Evolutionary conservation across 306 rosid species (phyloP).

Genomic region (Crataegus laevigata): DNA sequence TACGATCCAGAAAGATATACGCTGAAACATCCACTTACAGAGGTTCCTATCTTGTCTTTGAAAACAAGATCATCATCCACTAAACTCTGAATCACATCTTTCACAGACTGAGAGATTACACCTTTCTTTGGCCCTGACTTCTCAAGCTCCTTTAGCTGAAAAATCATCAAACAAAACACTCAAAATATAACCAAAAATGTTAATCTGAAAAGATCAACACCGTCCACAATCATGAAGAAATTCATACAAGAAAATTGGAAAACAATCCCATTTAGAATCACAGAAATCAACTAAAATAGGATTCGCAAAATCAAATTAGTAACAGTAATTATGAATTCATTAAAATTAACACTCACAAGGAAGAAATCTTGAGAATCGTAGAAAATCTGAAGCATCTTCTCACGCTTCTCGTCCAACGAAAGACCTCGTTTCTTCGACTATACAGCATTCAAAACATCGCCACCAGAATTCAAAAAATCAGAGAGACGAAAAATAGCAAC

Average conservation of each 20-base stretch:
- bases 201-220: not conserved
- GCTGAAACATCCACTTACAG: constrained; percentile 52
- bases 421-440: constrained; percentile 97
- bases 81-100: constrained; percentile 87
- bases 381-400: constrained; percentile 92
- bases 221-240: not conserved
- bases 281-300: not conserved
- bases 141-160: constrained; percentile 96
- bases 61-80: constrained; percentile 95
- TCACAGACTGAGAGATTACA: constrained; percentile 88
- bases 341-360: constrained; percentile 42
- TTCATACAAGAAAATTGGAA: not conserved
- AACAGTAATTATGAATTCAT: not conserved
- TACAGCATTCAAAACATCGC: constrained; percentile 1
- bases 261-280: not conserved
- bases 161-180: constrained; percentile 7
- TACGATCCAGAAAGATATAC: not conserved
- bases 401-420: constrained; percentile 96
- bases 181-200: too few species aligned
- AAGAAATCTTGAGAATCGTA: constrained; percentile 83
- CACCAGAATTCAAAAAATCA: not conserved
- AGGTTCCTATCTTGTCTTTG: constrained; percentile 94
- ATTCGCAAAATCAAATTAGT: not conserved
- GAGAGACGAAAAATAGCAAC: not conserved
- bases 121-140: constrained; percentile 85